Evolutionary conservation across 306 rosid species (phyloP).

Genomic region (Nissolia schottii): DNA sequence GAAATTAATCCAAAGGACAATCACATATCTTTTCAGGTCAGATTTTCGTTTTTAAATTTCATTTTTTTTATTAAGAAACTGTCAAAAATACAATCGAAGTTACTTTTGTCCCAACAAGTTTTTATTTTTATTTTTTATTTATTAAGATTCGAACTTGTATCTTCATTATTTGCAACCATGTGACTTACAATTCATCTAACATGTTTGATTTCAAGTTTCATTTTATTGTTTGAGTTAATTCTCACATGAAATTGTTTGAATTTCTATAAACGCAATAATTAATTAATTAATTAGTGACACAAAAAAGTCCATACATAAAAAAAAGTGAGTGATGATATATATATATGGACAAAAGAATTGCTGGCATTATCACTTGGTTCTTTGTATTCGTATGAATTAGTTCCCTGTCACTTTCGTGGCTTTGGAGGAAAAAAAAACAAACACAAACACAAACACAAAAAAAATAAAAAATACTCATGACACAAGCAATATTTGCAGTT

Average conservation of each 20-base stretch:
- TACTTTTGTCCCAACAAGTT: too few species aligned
- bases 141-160: too few species aligned
- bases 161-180: too few species aligned
- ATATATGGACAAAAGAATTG: background rate
- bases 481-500: background rate
- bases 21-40: slow-evolving; percentile 92
- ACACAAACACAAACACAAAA: background rate
- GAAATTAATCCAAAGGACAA: slow-evolving; percentile 91
- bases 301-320: background rate
- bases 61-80: too few species aligned
- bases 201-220: too few species aligned
- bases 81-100: too few species aligned
- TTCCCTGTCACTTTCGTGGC: background rate
- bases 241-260: background rate
- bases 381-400: background rate
- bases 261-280: background rate
- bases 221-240: background rate
- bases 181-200: too few species aligned
- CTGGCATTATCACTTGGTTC: background rate
- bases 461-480: too few species aligned
- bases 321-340: background rate
- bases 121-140: too few species aligned
- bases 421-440: background rate
- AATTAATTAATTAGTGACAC: background rate
- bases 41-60: background rate